A percentile compares a stretch with the other conserved stretches of the same genome.
Evolutionary conservation across 176 grass and related monocot genomes (phyloP).

Genomic region (Oryza longistaminata): DNA sequence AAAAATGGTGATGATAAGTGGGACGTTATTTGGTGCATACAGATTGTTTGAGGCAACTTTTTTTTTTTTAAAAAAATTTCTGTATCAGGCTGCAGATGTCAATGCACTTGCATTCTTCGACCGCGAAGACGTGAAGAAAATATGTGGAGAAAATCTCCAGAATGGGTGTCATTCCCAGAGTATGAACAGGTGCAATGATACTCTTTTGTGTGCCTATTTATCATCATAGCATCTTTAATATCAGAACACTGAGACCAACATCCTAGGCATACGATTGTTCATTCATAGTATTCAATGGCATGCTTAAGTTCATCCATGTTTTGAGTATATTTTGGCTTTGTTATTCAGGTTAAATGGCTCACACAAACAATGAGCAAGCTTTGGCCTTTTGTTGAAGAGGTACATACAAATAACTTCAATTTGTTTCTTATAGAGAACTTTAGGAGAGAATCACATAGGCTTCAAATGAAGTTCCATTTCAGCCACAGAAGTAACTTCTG

Average conservation of each 20-base stretch:
- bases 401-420: constrained; percentile 24
- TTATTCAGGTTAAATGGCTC: constrained; percentile 93
- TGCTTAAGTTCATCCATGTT: constrained; percentile 1
- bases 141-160: constrained; percentile 83
- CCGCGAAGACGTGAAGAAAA: constrained; percentile 89
- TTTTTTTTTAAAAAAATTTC: neutral
- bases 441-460: neutral
- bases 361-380: constrained; percentile 85
- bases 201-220: neutral
- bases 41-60: neutral
- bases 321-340: neutral
- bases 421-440: constrained; percentile 9
- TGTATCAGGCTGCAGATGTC: constrained; percentile 70
- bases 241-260: neutral
- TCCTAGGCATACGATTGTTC: neutral
- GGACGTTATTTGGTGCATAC: neutral
- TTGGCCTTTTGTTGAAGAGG: constrained; percentile 94
- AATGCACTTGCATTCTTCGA: constrained; percentile 63
- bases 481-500: neutral
- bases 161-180: constrained; percentile 93
- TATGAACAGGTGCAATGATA: constrained; percentile 74
- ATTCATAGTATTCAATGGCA: neutral
- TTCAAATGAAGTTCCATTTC: constrained; percentile 12
- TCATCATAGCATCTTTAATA: neutral
- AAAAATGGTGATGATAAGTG: neutral